Conservation (phyloP, 805 yeast species). For the Priceomyces haplophilus region DNA sequence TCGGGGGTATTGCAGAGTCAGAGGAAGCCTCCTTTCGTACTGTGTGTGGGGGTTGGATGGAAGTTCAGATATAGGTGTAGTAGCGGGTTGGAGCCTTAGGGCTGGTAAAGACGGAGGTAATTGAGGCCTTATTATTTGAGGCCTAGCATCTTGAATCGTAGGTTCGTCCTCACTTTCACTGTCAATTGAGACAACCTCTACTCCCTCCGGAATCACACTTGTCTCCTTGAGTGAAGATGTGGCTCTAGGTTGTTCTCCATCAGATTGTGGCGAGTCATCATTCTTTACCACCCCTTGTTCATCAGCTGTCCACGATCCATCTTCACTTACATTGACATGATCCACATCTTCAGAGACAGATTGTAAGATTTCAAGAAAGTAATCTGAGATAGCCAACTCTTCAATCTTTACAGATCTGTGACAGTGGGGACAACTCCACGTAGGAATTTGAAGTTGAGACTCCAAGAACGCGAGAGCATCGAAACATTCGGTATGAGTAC, state of each 20-base stretch:
- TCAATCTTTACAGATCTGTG: constrained; percentile 47
- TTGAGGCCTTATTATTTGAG: neutral
- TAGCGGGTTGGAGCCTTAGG: neutral
- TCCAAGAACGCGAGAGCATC: constrained; percentile 74
- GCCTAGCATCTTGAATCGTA: neutral
- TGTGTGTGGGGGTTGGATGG: neutral
- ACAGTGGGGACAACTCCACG: constrained; percentile 91
- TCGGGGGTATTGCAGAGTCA: neutral
- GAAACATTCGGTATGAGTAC: constrained; percentile 85
- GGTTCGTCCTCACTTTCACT: constrained; percentile 47
- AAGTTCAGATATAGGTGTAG: neutral
- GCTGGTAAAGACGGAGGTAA: neutral
- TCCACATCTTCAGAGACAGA: constrained; percentile 56
- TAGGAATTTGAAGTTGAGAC: constrained; percentile 74
- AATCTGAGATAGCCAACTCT: constrained; percentile 73
- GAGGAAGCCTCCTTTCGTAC: neutral
- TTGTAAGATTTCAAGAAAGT: constrained; percentile 58
- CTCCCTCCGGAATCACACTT: constrained; percentile 18
- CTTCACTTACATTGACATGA: constrained; percentile 60
- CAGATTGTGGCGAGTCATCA: neutral
- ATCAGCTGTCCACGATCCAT: constrained; percentile 67
- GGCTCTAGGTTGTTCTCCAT: neutral
- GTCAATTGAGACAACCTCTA: constrained; percentile 49
- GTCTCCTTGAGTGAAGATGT: constrained; percentile 2
- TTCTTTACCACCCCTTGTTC: constrained; percentile 1